Percentiles rank a stretch among this genome's conserved stretches.
These are phyloP conservation scores for Talaromyces piceae DNA, from an alignment of 2,329 filamentous ascomycete species.

Conservation along the genomic window DNA sequence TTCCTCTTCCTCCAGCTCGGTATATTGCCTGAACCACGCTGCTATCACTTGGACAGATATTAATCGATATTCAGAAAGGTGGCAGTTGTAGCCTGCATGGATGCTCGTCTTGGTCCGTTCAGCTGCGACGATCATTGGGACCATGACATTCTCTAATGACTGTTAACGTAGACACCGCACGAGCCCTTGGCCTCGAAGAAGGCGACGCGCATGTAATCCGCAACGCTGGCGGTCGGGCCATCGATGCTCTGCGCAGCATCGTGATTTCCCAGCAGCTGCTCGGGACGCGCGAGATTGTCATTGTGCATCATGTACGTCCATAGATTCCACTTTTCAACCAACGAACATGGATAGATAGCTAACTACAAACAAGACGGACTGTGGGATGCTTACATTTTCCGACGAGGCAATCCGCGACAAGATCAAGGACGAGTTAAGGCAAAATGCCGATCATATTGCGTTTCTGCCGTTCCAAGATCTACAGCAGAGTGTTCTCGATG, in stretches of 20 bases:
- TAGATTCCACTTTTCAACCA: not conserved
- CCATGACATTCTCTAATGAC: too few species aligned
- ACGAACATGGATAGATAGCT: slow-evolving; percentile 36
- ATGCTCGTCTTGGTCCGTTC: slow-evolving; percentile 49
- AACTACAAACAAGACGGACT: slow-evolving; percentile 49
- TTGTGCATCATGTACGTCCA: slow-evolving; percentile 42
- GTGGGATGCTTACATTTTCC: slow-evolving; percentile 61
- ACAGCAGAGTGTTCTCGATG: slow-evolving; percentile 56
- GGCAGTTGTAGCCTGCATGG: slow-evolving; percentile 68
- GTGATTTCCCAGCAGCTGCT: slow-evolving; percentile 74
- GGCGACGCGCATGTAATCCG: slow-evolving; percentile 74
- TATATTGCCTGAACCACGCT: slow-evolving; percentile 25
- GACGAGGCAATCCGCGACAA: slow-evolving; percentile 48
- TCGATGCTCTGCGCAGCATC: slow-evolving; percentile 65
- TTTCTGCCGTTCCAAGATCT: slow-evolving; percentile 62
- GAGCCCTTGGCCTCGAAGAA: slow-evolving; percentile 61
- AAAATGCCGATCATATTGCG: slow-evolving; percentile 43
- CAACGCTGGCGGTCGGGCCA: slow-evolving; percentile 61
- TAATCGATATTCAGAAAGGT: slow-evolving; percentile 14
- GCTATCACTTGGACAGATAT: not conserved
- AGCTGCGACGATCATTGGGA: too few species aligned
- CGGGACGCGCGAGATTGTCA: slow-evolving; percentile 64
- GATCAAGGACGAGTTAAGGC: slow-evolving; percentile 45
- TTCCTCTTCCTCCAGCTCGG: slow-evolving; percentile 60
- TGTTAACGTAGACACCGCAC: slow-evolving; percentile 48